These are phyloP conservation scores for Pyrus hybrid DNA, from an alignment of 331 rosid genomes.

Conservation along the genomic window DNA sequence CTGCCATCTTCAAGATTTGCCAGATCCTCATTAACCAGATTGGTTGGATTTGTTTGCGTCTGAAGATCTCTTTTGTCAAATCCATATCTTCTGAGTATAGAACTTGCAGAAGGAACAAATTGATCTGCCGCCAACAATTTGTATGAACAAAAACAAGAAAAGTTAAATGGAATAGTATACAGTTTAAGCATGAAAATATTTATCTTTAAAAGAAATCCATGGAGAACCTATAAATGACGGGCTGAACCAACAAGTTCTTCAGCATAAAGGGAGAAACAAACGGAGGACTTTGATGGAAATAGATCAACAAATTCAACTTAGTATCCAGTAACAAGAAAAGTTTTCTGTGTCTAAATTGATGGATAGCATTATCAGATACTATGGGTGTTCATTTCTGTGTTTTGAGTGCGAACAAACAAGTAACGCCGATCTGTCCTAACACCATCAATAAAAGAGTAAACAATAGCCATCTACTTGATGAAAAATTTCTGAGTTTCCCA, in stretches of 20 bases:
- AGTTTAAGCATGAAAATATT: background rate
- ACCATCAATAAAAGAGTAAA: background rate
- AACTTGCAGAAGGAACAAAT: conserved; percentile 20
- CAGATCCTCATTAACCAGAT: conserved; percentile 23
- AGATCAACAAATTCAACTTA: background rate
- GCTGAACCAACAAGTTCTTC: background rate
- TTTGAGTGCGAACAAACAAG: background rate
- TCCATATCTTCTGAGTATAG: conserved; percentile 27
- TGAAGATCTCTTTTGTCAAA: conserved; percentile 29
- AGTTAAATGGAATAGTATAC: background rate
- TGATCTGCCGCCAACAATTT: conserved; percentile 36
- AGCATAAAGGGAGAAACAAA: background rate
- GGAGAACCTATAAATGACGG: background rate
- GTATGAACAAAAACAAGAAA: background rate
- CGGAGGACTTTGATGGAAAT: background rate
- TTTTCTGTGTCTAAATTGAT: background rate
- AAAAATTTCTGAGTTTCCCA: background rate
- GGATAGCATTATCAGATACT: background rate
- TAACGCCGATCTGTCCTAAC: background rate
- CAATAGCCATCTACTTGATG: background rate
- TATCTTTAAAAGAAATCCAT: background rate
- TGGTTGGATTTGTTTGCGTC: conserved; percentile 26
- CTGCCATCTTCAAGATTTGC: conserved; percentile 18
- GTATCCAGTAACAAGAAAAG: background rate
- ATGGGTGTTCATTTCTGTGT: background rate